Evolutionary conservation across 805 yeast species (phyloP), one percentile per base, ranked within the genome.

Genomic region (Pichia pseudocactophila): DNA sequence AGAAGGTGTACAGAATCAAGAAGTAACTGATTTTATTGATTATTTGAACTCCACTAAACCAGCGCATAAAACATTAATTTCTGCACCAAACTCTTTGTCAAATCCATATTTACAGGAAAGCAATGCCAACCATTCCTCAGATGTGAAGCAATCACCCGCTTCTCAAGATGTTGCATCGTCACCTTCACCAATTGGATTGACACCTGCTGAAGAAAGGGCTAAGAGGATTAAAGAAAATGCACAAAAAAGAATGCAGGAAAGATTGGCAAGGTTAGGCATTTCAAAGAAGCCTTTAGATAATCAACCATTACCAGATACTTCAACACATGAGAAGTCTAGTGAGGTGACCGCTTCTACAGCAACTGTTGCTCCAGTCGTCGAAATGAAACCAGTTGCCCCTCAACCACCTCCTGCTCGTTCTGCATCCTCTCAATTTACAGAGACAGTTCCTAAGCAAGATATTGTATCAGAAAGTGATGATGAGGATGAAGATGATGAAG

Each of bases 151-250:
- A 16, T 36, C 43, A 8, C n/a, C 30, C 11, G 5, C 19, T 6
- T 18, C 45, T 8, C n/a, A 44, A 12, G 16, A 36, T 22, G 37
- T 26, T 25, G 7, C 36, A 18, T 3, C 41, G 17, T 13, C 34
- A 12, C 10, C 34, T 15, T 2, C 20, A n/a, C 8, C 42, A 11
- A 20, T 36, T 6, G 44, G 33, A n/a, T 27, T 40, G 15, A 32
- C 45, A 6, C 34, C 76, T 10, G 70, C 83, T 1, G 82, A 76
- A 45, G 89, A 83, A 36, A 69, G 94, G 46, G 74, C 92, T 5
- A 82, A 85, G n/a, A 73, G 76, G 53, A 78, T 86, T 41, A 87
- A 85, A 59, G 90, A 87, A 15, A 90, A 84, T 55, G 86, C 86
- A 2, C 75, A 75, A 52, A 78, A 80, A 54, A 74, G 84, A 61